A percentile compares a stretch with the other conserved stretches of the same genome.
Conservation (phyloP, 108 stramenopile species). For the Aurantiochytrium sp. region DNA sequence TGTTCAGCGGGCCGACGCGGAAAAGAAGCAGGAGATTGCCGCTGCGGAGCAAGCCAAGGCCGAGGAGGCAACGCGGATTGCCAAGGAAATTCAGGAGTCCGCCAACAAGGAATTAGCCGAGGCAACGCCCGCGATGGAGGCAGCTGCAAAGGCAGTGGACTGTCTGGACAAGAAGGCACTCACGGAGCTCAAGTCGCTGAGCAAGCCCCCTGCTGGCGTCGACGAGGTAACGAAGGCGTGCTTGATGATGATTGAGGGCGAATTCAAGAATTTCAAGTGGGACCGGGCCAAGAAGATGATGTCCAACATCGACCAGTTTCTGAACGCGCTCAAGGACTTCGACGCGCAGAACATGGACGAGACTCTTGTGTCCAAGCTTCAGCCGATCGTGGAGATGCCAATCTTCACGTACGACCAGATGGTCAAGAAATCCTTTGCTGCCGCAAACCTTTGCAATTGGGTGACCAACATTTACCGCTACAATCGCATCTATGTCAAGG, state of each 20-base stretch:
- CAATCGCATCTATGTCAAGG: conserved; percentile 84
- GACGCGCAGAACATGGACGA: conserved; percentile 65
- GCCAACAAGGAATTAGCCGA: conserved; percentile 69
- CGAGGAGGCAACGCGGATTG: conserved; percentile 56
- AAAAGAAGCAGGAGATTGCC: conserved; percentile 68
- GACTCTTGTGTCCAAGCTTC: conserved; percentile 74
- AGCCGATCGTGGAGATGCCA: conserved; percentile 62
- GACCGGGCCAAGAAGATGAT: conserved; percentile 80
- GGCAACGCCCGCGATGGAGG: conserved; percentile 81
- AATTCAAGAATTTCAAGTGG: conserved; percentile 70
- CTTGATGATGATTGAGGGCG: conserved; percentile 72
- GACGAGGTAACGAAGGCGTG: conserved; percentile 69
- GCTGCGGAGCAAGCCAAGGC: conserved; percentile 64
- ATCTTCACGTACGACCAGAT: conserved; percentile 58
- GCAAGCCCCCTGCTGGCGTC: conserved; percentile 67
- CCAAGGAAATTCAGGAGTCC: conserved; percentile 61
- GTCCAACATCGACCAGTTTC: conserved; percentile 72
- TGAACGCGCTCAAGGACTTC: conserved; percentile 59
- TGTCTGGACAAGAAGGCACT: conserved; percentile 73
- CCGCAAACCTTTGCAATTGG: conserved; percentile 77
- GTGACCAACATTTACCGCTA: conserved; percentile 72
- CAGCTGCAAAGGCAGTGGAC: conserved; percentile 71
- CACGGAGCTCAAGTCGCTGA: conserved; percentile 69
- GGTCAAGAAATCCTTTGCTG: conserved; percentile 72
- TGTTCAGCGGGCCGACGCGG: conserved; percentile 64